A percentile compares a stretch with the other conserved stretches of the same genome.
Evolutionary conservation across 108 stramenopile species (phyloP).

Genomic region (Mediolabrus comicus): DNA sequence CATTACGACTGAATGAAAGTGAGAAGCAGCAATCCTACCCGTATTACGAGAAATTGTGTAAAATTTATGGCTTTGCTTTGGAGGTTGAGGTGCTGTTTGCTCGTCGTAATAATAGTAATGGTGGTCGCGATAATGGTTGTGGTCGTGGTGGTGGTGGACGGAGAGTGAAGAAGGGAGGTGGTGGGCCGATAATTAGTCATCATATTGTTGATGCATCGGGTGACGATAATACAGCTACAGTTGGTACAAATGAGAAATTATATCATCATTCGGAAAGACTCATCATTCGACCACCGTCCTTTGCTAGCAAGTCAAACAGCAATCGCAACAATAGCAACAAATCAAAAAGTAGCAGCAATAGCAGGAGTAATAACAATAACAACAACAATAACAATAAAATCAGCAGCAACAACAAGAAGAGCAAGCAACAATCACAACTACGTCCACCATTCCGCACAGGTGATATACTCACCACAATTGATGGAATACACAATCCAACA

Average conservation of each 20-base stretch:
- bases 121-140: too few species aligned
- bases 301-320: too few species aligned
- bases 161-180: too few species aligned
- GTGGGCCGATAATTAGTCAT: neutral
- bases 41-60: neutral
- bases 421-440: neutral
- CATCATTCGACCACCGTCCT: neutral
- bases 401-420: too few species aligned
- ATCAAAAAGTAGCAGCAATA: too few species aligned
- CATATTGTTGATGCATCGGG: neutral
- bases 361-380: too few species aligned
- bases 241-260: too few species aligned
- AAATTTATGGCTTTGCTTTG: neutral
- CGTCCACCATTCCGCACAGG: neutral
- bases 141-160: too few species aligned
- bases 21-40: neutral
- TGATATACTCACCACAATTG: constrained; percentile 8
- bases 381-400: too few species aligned
- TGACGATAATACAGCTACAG: neutral
- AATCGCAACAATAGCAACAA: too few species aligned
- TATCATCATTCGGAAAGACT: neutral
- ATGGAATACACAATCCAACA: constrained; percentile 6
- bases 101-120: too few species aligned
- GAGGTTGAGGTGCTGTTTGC: too few species aligned
- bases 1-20: neutral